A percentile compares a stretch with the other conserved stretches of the same genome.
phyloP scores from a whole-genome alignment of 1,284 basidiomycete genomes.

The Butyriboletus pseudospeciosus region DNA sequence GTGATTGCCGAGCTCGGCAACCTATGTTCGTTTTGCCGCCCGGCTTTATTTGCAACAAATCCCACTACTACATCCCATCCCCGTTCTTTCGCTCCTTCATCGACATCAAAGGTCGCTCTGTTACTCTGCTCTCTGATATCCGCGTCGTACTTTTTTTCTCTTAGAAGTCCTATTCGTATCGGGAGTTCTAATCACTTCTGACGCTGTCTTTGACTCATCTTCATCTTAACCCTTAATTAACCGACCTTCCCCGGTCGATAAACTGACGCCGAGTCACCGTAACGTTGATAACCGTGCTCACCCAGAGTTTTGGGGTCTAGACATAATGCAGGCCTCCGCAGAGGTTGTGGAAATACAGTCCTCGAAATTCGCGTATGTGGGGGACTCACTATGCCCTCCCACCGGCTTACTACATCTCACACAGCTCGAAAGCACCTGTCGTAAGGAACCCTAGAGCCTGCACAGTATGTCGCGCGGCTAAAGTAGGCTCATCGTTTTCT shows the following conservation, averaged over 20 bases:
- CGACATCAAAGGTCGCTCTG: slow-evolving; percentile 27
- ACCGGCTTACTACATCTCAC: slow-evolving; percentile 5
- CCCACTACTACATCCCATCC: slow-evolving; percentile 33
- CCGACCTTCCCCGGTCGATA: slow-evolving; percentile 39
- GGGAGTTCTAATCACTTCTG: slow-evolving; percentile 1
- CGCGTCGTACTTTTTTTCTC: slow-evolving; percentile 2
- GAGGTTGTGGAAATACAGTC: slow-evolving; percentile 31
- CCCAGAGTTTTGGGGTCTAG: slow-evolving; percentile 10
- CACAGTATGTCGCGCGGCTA: slow-evolving; percentile 76
- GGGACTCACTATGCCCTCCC: slow-evolving; percentile 5
- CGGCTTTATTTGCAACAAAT: slow-evolving; percentile 40
- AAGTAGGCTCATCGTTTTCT: slow-evolving; percentile 44
- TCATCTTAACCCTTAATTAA: slow-evolving; percentile 38
- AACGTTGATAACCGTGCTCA: slow-evolving; percentile 36
- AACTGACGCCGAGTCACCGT: slow-evolving; percentile 40
- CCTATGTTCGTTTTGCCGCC: slow-evolving; percentile 36
- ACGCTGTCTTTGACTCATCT: slow-evolving; percentile 14
- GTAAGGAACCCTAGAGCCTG: slow-evolving; percentile 72
- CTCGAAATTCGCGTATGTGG: slow-evolving; percentile 28
- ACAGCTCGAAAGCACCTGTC: slow-evolving; percentile 51
- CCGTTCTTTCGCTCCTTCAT: slow-evolving; percentile 30
- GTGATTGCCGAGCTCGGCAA: slow-evolving; percentile 38
- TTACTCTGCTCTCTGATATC: slow-evolving; percentile 6
- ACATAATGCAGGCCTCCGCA: slow-evolving; percentile 29
- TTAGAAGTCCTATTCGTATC: not conserved